Evolutionary conservation across 345 rosid genomes (phyloP), one percentile per base, ranked within the genome.

Genomic region (Eucalyptus pauciflora): DNA sequence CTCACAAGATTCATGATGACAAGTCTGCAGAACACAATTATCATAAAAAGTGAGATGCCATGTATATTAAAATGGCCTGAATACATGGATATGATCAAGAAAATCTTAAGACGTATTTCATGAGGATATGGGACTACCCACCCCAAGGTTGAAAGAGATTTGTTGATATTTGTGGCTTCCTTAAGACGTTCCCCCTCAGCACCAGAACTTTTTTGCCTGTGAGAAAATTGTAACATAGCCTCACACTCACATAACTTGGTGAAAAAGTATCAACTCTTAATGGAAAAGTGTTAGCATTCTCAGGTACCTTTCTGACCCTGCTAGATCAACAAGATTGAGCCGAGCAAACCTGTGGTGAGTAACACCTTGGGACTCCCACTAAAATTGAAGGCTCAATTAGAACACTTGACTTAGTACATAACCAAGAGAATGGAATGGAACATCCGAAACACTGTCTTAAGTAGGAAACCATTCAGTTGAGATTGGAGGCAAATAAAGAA

Each of bases 121-220:
- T 49, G 85, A 31, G 27, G 17, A 52, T 50, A 45, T 81, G 54
- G 58, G 86, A 91, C 67, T 50, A 86, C 92, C 41, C 80, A 97
- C 99, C 99, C 99, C 93, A 98, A 93, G 88, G 99, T 97, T 45
- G 99, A 98, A 92, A 98, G 99, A 48, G 99, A 98, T 93, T 96
- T 98, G 93, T 98, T 98, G 83, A 98, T 98, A 87, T 97, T 98
- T 62, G 99, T 97, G 76, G 99, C 99, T 94, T 98, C 99, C 93
- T 96, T 98, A 51, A 98, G 97, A 50, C 99, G 99, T 91, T 98
- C 99, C 90, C 99, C 99, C 93, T 98, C 99, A 88, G 99, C 99
- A 81, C 99, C 99, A 90, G 99, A 98, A 92, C 96, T 96, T 93
- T 98, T 98, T 89, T 98, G 99, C 92, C 99, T 98, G 90, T 76